phyloP scores from a whole-genome alignment of 768 basidiomycete species.

The Lactarius tabidus region DNA sequence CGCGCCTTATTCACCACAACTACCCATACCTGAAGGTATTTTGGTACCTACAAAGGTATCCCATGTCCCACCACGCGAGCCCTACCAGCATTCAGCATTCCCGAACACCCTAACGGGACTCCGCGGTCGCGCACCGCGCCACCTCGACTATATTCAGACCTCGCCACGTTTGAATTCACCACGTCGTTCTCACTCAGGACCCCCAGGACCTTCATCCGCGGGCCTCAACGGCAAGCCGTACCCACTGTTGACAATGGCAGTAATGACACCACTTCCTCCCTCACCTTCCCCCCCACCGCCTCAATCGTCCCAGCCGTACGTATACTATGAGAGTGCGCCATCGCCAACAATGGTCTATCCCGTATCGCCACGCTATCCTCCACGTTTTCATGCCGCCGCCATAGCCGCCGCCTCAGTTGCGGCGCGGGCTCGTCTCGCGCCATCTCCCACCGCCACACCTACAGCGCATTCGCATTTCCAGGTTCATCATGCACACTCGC shows the following conservation, averaged over 20 bases:
- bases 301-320: constrained; percentile 16
- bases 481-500: constrained; percentile 43
- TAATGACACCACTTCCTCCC: constrained; percentile 24
- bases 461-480: constrained; percentile 26
- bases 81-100: not conserved
- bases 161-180: constrained; percentile 32
- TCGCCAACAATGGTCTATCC: constrained; percentile 17
- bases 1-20: not conserved
- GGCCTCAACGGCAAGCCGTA: constrained; percentile 14
- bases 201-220: constrained; percentile 23
- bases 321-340: constrained; percentile 26
- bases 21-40: not conserved
- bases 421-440: constrained; percentile 13
- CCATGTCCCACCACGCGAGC: not conserved
- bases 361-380: constrained; percentile 18
- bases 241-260: constrained; percentile 17
- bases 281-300: constrained; percentile 17
- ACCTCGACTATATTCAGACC: constrained; percentile 26
- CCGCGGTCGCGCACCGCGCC: constrained; percentile 13
- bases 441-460: constrained; percentile 23
- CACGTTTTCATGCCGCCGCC: constrained; percentile 16
- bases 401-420: constrained; percentile 16
- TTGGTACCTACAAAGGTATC: not conserved
- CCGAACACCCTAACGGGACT: constrained; percentile 2
- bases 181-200: constrained; percentile 36